Percentiles rank a stretch among this genome's conserved stretches.
Conservation (phyloP, 2,329 filamentous ascomycete genomes). For the Trichocomaceae sp. region DNA sequence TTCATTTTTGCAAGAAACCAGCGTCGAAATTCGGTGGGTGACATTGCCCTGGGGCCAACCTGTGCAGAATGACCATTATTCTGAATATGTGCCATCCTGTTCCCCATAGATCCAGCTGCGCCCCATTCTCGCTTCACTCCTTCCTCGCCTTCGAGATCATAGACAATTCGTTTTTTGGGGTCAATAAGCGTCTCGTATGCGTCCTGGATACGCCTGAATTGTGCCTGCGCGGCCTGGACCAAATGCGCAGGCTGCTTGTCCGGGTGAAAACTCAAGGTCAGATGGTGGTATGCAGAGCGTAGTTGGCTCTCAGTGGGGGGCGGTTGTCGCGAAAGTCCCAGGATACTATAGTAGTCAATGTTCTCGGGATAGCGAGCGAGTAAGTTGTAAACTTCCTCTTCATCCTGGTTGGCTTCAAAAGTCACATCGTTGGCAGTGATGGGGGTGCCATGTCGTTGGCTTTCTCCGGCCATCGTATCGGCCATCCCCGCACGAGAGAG, state of each 20-base stretch:
- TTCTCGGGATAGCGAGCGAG: conserved; percentile 27
- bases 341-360: conserved; percentile 38
- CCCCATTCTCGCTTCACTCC: conserved; percentile 37
- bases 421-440: not conserved
- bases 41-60: conserved; percentile 34
- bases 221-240: conserved; percentile 29
- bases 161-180: conserved; percentile 36
- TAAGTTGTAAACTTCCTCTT: conserved; percentile 23
- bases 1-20: conserved; percentile 39
- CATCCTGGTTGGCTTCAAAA: conserved; percentile 15
- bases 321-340: conserved; percentile 34
- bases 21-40: conserved; percentile 32
- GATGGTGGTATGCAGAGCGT: conserved; percentile 38
- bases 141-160: conserved; percentile 38
- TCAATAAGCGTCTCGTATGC: conserved; percentile 40
- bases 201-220: conserved; percentile 35
- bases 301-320: conserved; percentile 37
- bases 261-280: conserved; percentile 41
- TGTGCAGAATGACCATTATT: conserved; percentile 26
- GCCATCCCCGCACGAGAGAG: conserved; percentile 2
- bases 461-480: not conserved
- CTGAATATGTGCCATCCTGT: conserved; percentile 25
- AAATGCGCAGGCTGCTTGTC: conserved; percentile 39
- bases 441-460: not conserved
- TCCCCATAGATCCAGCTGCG: conserved; percentile 18